Conservation (phyloP, 164 flowering plant genomes). For the Sedum album region DNA sequence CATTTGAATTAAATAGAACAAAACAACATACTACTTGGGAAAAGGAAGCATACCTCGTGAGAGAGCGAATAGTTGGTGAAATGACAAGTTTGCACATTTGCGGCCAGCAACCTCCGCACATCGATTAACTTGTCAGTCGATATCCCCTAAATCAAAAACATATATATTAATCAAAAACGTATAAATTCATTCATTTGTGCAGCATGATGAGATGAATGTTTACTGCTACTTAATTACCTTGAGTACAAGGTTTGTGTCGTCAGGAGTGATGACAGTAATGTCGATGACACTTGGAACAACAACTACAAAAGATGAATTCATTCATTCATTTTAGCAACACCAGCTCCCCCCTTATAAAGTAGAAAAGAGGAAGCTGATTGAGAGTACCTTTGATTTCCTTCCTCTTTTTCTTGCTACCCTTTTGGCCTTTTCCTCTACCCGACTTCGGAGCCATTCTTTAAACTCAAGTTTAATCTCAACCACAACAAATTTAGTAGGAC, state of each 20-base stretch:
- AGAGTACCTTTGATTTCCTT: neutral
- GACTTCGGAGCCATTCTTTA: neutral
- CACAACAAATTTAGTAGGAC: too few relatives aligned
- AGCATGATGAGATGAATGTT: too few relatives aligned
- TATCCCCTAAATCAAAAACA: conserved; percentile 53
- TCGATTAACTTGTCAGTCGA: conserved; percentile 92
- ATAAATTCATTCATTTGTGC: too few relatives aligned
- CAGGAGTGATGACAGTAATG: conserved; percentile 68
- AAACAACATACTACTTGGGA: too few relatives aligned
- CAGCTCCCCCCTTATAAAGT: too few relatives aligned
- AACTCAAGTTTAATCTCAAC: neutral
- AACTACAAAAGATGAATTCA: conserved; percentile 18
- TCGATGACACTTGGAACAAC: conserved; percentile 77
- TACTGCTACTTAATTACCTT: too few relatives aligned
- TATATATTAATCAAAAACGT: neutral
- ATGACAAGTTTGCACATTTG: conserved; percentile 78
- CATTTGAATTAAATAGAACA: too few relatives aligned
- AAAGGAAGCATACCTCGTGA: conserved; percentile 46
- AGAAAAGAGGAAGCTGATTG: neutral
- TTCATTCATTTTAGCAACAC: too few relatives aligned
- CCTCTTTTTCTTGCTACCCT: conserved; percentile 2
- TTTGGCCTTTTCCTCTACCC: neutral
- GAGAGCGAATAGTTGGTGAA: conserved; percentile 74
- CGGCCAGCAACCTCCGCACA: conserved; percentile 60
- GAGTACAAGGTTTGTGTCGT: conserved; percentile 63